These are phyloP conservation scores for Sclerotinia spermophila DNA, from an alignment of 2,329 filamentous ascomycete genomes.

Conservation along the genomic window DNA sequence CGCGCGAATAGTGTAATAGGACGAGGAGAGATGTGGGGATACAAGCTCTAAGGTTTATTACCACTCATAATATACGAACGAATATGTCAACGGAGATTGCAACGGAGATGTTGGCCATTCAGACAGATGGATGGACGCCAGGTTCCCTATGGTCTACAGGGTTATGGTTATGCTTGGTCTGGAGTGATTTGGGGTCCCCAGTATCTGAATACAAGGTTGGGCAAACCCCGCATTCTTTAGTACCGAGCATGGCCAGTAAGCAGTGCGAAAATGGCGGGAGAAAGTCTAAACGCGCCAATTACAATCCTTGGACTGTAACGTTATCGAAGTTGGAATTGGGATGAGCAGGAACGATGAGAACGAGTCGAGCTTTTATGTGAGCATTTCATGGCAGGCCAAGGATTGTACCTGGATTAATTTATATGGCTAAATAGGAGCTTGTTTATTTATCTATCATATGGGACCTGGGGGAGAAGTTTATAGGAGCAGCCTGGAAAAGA, in stretches of 20 bases:
- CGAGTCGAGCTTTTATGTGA: neutral
- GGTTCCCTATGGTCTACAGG: neutral
- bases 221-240: neutral
- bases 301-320: neutral
- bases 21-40: neutral
- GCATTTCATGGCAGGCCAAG: neutral
- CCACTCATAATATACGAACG: neutral
- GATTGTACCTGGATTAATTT: neutral
- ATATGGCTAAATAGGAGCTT: neutral
- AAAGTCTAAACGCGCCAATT: constrained; percentile 1
- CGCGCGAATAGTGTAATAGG: neutral
- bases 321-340: neutral
- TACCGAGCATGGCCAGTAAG: neutral
- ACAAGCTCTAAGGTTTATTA: neutral
- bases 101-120: neutral
- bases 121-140: neutral
- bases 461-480: neutral
- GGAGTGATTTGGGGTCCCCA: constrained; percentile 2
- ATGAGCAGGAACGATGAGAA: neutral
- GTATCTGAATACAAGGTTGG: neutral
- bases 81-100: neutral
- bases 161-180: neutral
- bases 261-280: neutral
- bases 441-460: neutral
- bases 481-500: neutral